Evolutionary conservation across 805 yeast species (phyloP).

Genomic region (Wickerhamomyces bovis): DNA sequence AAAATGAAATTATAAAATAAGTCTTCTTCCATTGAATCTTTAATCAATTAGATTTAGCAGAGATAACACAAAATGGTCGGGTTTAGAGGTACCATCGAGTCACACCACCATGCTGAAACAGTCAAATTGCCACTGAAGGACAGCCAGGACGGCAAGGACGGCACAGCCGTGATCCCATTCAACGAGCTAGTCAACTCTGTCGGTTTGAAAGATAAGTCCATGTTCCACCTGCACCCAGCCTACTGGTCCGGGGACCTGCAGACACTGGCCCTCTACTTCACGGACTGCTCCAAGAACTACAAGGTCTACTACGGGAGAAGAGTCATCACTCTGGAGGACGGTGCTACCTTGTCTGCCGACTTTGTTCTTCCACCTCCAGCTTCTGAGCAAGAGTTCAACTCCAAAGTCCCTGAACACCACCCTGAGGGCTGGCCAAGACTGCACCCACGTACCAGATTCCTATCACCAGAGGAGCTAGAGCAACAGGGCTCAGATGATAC

Average conservation of each 20-base stretch:
- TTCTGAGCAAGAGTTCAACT: conserved; percentile 24
- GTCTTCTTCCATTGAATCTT: no score
- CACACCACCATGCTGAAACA: conserved; percentile 19
- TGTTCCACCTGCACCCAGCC: conserved; percentile 55
- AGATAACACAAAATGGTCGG: conserved; percentile 21
- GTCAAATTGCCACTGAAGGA: conserved; percentile 22
- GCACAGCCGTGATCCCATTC: conserved; percentile 17
- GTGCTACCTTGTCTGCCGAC: conserved; percentile 71
- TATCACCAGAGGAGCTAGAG: conserved; percentile 39
- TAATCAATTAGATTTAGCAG: no score
- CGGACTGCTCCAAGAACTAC: conserved; percentile 44
- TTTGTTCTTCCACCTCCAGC: conserved; percentile 44
- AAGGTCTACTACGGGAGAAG: conserved; percentile 71
- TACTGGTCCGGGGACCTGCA: conserved; percentile 72
- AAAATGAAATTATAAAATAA: no score
- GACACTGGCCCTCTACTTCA: conserved; percentile 59
- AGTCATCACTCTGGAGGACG: conserved; percentile 50
- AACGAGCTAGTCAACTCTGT: conserved; percentile 21
- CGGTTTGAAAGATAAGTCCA: conserved; percentile 40
- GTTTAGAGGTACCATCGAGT: conserved; percentile 22
- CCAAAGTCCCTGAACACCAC: conserved; percentile 34
- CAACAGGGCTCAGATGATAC: conserved; percentile 27
- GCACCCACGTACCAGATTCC: conserved; percentile 64
- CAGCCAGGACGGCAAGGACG: conserved; percentile 9
- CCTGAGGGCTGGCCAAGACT: conserved; percentile 51